Conservation (phyloP, 192 early-diverging fungal genomes). For the Coemansia sp. region DNA sequence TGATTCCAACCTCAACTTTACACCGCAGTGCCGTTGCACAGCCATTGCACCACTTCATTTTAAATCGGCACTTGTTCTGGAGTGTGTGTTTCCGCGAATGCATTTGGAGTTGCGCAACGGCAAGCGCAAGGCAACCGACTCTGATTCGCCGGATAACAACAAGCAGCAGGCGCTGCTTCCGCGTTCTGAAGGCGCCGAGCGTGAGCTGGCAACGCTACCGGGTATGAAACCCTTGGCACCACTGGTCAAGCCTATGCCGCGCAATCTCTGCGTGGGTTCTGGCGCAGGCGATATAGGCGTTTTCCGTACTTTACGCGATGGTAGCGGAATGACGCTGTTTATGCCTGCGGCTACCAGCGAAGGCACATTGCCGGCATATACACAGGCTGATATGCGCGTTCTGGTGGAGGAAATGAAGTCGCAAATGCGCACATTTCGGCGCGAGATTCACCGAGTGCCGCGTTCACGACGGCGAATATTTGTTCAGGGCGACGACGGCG, state of each 20-base stretch:
- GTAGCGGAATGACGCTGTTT: slow-evolving; percentile 7
- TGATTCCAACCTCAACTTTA: slow-evolving; percentile 35
- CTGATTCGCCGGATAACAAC: slow-evolving; percentile 3
- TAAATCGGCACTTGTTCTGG: slow-evolving; percentile 37
- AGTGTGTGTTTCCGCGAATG: slow-evolving; percentile 47
- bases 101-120: slow-evolving; percentile 21
- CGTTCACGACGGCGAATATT: slow-evolving; percentile 38
- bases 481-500: slow-evolving; percentile 50
- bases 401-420: slow-evolving; percentile 33
- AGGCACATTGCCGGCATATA: slow-evolving; percentile 18
- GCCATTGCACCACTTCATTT: slow-evolving; percentile 20
- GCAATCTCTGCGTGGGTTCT: neutral
- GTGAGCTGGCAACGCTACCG: slow-evolving; percentile 5
- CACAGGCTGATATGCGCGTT: slow-evolving; percentile 24
- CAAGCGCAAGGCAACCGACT: slow-evolving; percentile 33
- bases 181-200: neutral
- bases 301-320: neutral
- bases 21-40: slow-evolving; percentile 36
- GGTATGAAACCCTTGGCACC: slow-evolving; percentile 29
- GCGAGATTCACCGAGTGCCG: slow-evolving; percentile 47
- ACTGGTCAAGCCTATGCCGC: slow-evolving; percentile 18
- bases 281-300: neutral
- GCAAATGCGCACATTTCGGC: slow-evolving; percentile 41
- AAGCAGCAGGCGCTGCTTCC: slow-evolving; percentile 24
- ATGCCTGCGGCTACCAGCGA: slow-evolving; percentile 14